phyloP scores from a whole-genome alignment of 768 basidiomycete genomes.

The Phlebiopsis gigantea region DNA sequence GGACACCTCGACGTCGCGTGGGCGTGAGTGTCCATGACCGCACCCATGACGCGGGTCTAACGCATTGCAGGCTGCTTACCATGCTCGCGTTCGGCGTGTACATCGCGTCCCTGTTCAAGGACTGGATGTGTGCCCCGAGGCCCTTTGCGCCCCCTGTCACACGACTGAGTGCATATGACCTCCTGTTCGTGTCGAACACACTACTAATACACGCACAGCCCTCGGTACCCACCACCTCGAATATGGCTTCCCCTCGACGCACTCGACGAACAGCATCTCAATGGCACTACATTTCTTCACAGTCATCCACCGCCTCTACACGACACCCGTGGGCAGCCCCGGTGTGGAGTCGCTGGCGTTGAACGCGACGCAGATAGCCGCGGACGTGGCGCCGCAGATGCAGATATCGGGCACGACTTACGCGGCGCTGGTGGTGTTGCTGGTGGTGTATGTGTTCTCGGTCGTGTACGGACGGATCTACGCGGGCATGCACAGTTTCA shows the following conservation, averaged over 20 bases:
- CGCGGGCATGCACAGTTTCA: slow-evolving; percentile 85
- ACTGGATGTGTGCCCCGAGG: slow-evolving; percentile 84
- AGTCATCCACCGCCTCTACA: slow-evolving; percentile 49
- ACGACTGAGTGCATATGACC: slow-evolving; percentile 62
- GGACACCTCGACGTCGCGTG: slow-evolving; percentile 66
- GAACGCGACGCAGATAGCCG: slow-evolving; percentile 4
- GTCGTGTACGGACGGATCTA: slow-evolving; percentile 81
- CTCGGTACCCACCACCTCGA: slow-evolving; percentile 80
- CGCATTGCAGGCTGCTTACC: slow-evolving; percentile 49
- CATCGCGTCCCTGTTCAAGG: slow-evolving; percentile 82
- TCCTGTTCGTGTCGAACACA: slow-evolving; percentile 1
- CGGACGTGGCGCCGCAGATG: slow-evolving; percentile 13
- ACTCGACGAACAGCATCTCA: slow-evolving; percentile 87
- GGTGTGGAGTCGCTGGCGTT: slow-evolving; percentile 6
- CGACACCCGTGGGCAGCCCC: slow-evolving; percentile 7
- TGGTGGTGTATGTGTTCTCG: slow-evolving; percentile 57
- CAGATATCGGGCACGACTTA: slow-evolving; percentile 44
- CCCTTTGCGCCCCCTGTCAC: slow-evolving; percentile 89
- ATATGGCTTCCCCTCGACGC: slow-evolving; percentile 95
- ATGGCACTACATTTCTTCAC: slow-evolving; percentile 79
- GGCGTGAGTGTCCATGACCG: slow-evolving; percentile 45
- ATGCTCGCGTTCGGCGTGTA: slow-evolving; percentile 81
- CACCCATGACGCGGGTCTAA: slow-evolving; percentile 1
- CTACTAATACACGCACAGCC: slow-evolving; percentile 33
- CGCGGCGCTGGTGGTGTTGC: slow-evolving; percentile 31